Base-by-base conservation (phyloP, 192 early-diverging fungal genomes). In the Linnemannia schmuckeri region DNA sequence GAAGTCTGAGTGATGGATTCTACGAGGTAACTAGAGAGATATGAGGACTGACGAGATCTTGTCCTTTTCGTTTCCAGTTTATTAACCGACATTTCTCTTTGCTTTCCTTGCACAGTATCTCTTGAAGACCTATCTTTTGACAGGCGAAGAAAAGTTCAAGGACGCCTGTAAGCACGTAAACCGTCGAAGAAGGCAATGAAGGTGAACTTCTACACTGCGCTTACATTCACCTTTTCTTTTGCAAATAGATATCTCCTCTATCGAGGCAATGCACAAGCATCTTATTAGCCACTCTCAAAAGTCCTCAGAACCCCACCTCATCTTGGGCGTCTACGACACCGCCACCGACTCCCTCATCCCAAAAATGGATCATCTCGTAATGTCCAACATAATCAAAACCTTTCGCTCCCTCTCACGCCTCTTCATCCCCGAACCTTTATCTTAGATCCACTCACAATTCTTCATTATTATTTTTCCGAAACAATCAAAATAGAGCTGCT, bases 331-430 rank as follows among this genome's bases (percentile, higher is more conserved):
- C 18, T 84, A 79, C 40, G 73, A 84, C 30, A 84, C 77, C 27
- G 69, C 73, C 0, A 79, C 82, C n/a, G 73, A 68, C 7, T 72
- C 75, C 12, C 79, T 91, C 38, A 70, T 76, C 3, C 81, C 85
- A 20, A 94, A 93, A 63, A 96, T 96, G 94, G 94, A 96, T 78
- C 96, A 97, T 76, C 82, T 95, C 35, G 82, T 84, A 84, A 55
- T 30, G 20, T 2, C 30, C 13, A 63, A 47, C 37, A 35, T 13
- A 17, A 22, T 4, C 18, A 27, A 24, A 40, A 20, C 20, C 30
- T 0, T 10, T 20, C 37, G 8, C 35, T 2, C 38, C 33, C 8
- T 17, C 38, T 15, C 44, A 2, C 41, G 24, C 37, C 74, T 17
- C 37, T 17, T 18, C 42, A 44, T 10, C 42, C 17, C 44, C 10